phyloP scores from a whole-genome alignment of 176 grass and related monocot species.

The Oryza australiensis region DNA sequence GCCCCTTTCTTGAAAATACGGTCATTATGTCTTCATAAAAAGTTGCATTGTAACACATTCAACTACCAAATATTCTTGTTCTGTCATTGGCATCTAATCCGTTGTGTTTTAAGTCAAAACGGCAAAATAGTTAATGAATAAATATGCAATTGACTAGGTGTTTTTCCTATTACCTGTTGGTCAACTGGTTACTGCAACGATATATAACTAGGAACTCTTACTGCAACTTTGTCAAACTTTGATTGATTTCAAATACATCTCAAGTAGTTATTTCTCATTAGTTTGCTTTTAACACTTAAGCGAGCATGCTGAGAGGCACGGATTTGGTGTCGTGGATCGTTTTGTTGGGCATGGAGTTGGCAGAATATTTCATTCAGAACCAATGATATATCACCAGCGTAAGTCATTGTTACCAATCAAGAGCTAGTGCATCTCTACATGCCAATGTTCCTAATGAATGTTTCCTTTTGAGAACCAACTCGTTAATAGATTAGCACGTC shows the following conservation, averaged over 20 bases:
- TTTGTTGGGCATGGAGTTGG: slow-evolving; percentile 96
- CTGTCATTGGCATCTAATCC: background rate
- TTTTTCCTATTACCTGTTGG: background rate
- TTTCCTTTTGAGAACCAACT: too few species aligned
- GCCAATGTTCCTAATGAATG: too few species aligned
- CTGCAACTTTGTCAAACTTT: background rate
- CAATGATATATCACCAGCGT: slow-evolving; percentile 87
- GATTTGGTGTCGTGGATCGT: slow-evolving; percentile 67
- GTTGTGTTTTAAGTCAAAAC: background rate
- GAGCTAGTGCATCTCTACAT: background rate
- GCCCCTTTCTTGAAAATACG: background rate
- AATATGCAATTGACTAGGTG: background rate
- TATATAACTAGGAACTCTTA: background rate
- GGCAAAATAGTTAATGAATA: background rate
- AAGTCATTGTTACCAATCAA: slow-evolving; percentile 34
- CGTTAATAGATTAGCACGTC: background rate
- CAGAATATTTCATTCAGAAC: slow-evolving; percentile 81
- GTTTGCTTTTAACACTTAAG: slow-evolving; percentile 47
- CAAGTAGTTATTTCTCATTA: background rate
- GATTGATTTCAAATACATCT: background rate
- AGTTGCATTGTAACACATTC: background rate
- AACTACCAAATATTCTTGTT: background rate
- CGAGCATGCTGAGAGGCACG: slow-evolving; percentile 74
- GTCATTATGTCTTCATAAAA: background rate
- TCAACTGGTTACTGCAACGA: background rate